Base-by-base conservation (phyloP, 176 grass and related monocot species). In the Paspalum notatum region DNA sequence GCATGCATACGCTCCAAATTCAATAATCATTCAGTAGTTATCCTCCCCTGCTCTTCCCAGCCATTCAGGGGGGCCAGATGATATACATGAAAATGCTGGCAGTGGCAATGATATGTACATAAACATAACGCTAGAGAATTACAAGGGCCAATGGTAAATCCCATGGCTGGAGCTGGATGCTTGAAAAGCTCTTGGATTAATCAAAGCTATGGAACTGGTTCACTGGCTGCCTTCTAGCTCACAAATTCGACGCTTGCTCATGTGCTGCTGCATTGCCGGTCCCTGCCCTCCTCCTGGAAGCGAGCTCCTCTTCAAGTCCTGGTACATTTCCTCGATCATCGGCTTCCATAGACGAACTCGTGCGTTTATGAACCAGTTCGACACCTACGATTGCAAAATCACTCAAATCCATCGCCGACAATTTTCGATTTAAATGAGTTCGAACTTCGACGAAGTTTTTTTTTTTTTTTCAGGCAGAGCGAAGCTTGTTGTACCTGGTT, bases 321-420 rank as follows among this genome's bases (percentile, higher is more conserved):
- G 50, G 54, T 91, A 87, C 91, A 97, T 89, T 59, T 97, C 94
- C 66, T 89, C 88, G 77, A 97, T 97, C 94, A 97, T 90, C 26
- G 94, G 94, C 58, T 91, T 97, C 94, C 94, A 97, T 7, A 97
- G 82, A 6, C 94, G 89, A 14, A 97, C 94, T 0, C 94, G 77
- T 0, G 94, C 94, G 81, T 97, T 97, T 48, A 97, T 91, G 60
- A 97, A 97, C 94, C 94, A 97, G 63, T 97, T 97, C 5, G 94
- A 91, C n/a, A 97, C 94, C 94, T 97, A 25, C 16, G 51, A 59
- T 8, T 0, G 4, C 5, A 22, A 42, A 75, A 76, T 17, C 39
- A 21, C 0, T 42, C 37, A 12, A 15, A 40, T 32, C 40, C 80
- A 22, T 42, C 4, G 0, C 20, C 2, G 1, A 20, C 10, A 64